These are phyloP conservation scores for Phytophthora vignae DNA, from an alignment of 352 stramenopile genomes.

Conservation along the genomic window DNA sequence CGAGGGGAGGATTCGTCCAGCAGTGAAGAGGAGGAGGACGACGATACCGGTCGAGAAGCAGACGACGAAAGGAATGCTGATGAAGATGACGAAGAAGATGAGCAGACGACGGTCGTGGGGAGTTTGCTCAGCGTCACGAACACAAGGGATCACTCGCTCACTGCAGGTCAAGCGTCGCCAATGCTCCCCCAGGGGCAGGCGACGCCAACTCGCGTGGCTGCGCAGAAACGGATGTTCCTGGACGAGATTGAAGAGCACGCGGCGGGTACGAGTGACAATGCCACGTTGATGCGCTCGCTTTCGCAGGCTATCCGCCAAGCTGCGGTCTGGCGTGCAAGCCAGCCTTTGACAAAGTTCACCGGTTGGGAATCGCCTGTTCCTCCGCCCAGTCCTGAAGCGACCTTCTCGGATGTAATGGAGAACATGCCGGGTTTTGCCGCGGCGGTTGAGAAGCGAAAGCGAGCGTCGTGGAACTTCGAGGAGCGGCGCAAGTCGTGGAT, in stretches of 20 bases:
- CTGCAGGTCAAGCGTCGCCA: constrained; percentile 8
- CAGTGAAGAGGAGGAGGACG: constrained; percentile 74
- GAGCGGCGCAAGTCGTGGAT: constrained; percentile 83
- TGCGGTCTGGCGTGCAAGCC: constrained; percentile 79
- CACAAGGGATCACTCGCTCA: constrained; percentile 52
- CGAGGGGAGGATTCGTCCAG: constrained; percentile 74
- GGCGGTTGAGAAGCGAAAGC: constrained; percentile 42
- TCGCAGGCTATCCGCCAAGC: constrained; percentile 81
- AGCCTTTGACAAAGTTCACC: constrained; percentile 72
- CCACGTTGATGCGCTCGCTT: constrained; percentile 78
- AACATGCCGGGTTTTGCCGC: constrained; percentile 67
- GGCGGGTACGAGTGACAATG: constrained; percentile 61
- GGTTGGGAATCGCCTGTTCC: constrained; percentile 74
- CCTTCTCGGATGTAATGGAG: constrained; percentile 81
- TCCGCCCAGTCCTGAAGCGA: constrained; percentile 65
- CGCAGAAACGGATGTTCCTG: constrained; percentile 52
- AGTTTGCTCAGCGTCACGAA: constrained; percentile 81
- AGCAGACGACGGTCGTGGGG: constrained; percentile 82
- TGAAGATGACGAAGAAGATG: constrained; percentile 73
- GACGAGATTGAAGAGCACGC: constrained; percentile 80
- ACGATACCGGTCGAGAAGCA: constrained; percentile 56
- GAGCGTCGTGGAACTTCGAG: constrained; percentile 59
- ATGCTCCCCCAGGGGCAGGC: constrained; percentile 24
- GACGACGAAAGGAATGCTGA: constrained; percentile 60
- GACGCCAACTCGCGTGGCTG: constrained; percentile 24